phyloP scores from a whole-genome alignment of 345 rosid genomes.

The Nasturtium officinale region DNA sequence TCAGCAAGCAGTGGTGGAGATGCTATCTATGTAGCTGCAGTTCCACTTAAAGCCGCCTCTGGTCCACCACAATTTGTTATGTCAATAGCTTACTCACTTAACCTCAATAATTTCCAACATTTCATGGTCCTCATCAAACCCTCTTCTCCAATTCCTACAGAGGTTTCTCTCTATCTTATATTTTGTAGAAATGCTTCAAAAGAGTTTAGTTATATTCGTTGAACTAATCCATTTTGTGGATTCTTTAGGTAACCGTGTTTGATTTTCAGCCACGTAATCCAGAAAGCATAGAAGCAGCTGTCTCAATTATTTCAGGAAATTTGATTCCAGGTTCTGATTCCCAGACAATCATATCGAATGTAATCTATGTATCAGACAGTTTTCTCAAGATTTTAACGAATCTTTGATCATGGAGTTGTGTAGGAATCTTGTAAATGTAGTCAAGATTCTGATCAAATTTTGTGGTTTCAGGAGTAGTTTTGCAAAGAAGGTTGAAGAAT shows the following conservation, averaged over 20 bases:
- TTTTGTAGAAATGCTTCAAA: too few relatives aligned
- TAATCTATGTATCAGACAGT: slow-evolving; percentile 15
- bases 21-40: slow-evolving; percentile 61
- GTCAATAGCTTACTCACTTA: slow-evolving; percentile 66
- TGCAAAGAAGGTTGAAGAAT: slow-evolving; percentile 53
- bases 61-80: slow-evolving; percentile 62
- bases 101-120: slow-evolving; percentile 53
- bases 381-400: slow-evolving; percentile 5
- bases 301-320: slow-evolving; percentile 37
- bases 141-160: slow-evolving; percentile 18
- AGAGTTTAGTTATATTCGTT: too few relatives aligned
- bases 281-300: slow-evolving; percentile 38
- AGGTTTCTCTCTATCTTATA: too few relatives aligned
- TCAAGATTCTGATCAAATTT: slow-evolving; percentile 9
- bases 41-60: slow-evolving; percentile 58
- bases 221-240: slow-evolving; percentile 1
- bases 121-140: slow-evolving; percentile 62
- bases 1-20: slow-evolving; percentile 47
- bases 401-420: slow-evolving; percentile 11
- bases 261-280: slow-evolving; percentile 44
- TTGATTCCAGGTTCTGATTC: slow-evolving; percentile 42
- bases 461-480: slow-evolving; percentile 51
- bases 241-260: slow-evolving; percentile 36
- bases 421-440: slow-evolving; percentile 9
- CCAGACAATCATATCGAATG: slow-evolving; percentile 32